Conservation (phyloP, 23 red algal species). For the Pyropia haitanensis region DNA sequence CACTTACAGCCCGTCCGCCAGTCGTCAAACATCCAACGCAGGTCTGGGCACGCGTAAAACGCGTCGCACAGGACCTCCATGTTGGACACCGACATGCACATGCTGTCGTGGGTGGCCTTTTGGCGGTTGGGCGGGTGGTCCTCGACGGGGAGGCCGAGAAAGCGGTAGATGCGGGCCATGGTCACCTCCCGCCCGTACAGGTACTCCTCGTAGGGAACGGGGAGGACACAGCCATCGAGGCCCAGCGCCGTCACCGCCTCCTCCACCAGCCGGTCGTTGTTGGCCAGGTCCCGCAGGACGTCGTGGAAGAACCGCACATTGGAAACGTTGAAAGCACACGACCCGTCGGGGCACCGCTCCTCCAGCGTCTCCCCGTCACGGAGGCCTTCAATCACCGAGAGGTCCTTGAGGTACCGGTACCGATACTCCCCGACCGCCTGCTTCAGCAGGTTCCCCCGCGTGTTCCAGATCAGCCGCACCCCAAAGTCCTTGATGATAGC, state of each 20-base stretch:
- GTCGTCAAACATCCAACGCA: conserved; percentile 56
- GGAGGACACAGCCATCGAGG: conserved; percentile 16
- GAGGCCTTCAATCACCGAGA: conserved; percentile 22
- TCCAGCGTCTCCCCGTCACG: conserved; percentile 1
- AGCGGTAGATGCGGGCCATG: conserved; percentile 21
- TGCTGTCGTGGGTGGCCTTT: conserved; percentile 49
- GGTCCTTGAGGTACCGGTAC: conserved; percentile 26
- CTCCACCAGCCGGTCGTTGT: conserved; percentile 16
- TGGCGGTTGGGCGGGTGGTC: conserved; percentile 13
- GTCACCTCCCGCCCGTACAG: conserved; percentile 23
- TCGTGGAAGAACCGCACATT: conserved; percentile 38
- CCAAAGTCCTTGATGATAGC: conserved; percentile 18
- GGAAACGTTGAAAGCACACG: conserved; percentile 29
- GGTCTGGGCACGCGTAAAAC: conserved; percentile 45
- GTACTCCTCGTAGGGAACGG: conserved; percentile 49
- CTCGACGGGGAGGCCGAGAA: conserved; percentile 18
- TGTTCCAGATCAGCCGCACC: conserved; percentile 51
- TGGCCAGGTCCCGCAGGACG: conserved; percentile 10
- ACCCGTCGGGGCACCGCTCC: conserved; percentile 31
- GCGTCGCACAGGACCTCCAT: conserved; percentile 25
- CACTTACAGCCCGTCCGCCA: conserved; percentile 26
- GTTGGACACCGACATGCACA: conserved; percentile 34
- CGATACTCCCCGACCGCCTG: conserved; percentile 44
- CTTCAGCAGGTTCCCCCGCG: conserved; percentile 46
- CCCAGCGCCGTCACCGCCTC: conserved; percentile 16